phyloP scores from a whole-genome alignment of 2,329 filamentous ascomycete species.

The Malbranchea zuffiana region DNA sequence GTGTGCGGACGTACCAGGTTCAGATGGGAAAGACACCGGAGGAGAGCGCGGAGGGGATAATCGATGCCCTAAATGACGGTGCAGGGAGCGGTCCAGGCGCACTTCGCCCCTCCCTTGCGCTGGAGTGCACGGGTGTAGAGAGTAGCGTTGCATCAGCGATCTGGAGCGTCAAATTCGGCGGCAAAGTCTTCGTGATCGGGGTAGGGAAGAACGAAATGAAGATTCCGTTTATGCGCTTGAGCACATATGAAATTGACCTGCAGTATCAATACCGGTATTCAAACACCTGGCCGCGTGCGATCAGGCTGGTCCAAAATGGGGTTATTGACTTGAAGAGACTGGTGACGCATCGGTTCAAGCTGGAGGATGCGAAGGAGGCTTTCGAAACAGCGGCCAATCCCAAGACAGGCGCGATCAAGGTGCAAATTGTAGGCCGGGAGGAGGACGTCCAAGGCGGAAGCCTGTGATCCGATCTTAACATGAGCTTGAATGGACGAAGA shows the following conservation, averaged over 20 bases:
- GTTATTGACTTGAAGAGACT: constrained; percentile 70
- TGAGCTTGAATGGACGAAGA: too few species aligned
- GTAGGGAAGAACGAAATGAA: constrained; percentile 93
- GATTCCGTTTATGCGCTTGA: constrained; percentile 89
- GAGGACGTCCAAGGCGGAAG: constrained; percentile 30
- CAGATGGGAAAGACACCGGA: constrained; percentile 45
- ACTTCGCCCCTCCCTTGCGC: constrained; percentile 65
- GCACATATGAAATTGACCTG: constrained; percentile 82
- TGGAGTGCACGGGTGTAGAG: constrained; percentile 95
- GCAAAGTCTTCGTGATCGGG: constrained; percentile 93
- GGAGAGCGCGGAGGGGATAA: constrained; percentile 57
- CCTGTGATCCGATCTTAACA: too few species aligned
- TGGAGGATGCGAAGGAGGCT: constrained; percentile 80
- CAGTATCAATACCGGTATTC: constrained; percentile 95
- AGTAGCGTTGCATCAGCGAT: constrained; percentile 76
- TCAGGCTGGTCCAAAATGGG: constrained; percentile 73
- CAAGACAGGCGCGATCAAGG: constrained; percentile 93
- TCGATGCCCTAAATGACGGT: constrained; percentile 53
- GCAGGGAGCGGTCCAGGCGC: constrained; percentile 42
- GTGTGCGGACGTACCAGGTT: constrained; percentile 59
- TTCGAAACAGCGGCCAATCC: constrained; percentile 82
- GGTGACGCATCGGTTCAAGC: constrained; percentile 74
- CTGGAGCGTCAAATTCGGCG: constrained; percentile 85
- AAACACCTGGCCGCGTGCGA: constrained; percentile 93
- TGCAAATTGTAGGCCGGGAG: constrained; percentile 55